phyloP scores from a whole-genome alignment of 2,329 filamentous ascomycete species.

The Zalaria sp. region DNA sequence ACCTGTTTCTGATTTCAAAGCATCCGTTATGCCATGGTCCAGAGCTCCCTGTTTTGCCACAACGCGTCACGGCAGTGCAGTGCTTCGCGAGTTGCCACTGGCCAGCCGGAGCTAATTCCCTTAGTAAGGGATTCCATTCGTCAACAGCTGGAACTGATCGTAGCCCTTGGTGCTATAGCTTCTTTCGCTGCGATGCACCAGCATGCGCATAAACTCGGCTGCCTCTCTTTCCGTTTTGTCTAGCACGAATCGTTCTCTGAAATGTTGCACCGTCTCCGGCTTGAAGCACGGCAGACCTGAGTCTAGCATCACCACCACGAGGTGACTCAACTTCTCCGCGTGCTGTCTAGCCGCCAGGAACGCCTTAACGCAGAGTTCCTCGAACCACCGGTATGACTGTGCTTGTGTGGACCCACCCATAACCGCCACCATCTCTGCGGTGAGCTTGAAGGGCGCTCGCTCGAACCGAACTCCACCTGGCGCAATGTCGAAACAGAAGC shows the following conservation, averaged over 20 bases:
- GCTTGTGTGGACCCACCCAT: slow-evolving; percentile 77
- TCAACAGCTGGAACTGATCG: slow-evolving; percentile 94
- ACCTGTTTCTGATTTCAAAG: too few species aligned
- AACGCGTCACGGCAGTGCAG: too few species aligned
- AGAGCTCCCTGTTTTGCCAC: too few species aligned
- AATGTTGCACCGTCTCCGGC: slow-evolving; percentile 84
- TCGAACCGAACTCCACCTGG: slow-evolving; percentile 96
- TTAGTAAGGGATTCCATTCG: slow-evolving; percentile 92
- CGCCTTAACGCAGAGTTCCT: slow-evolving; percentile 89
- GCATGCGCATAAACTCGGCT: slow-evolving; percentile 79
- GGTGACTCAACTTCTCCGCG: slow-evolving; percentile 74
- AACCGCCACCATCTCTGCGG: slow-evolving; percentile 94
- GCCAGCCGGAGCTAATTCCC: not conserved
- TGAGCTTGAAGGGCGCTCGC: slow-evolving; percentile 95
- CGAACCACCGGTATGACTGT: slow-evolving; percentile 88
- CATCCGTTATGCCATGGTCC: too few species aligned
- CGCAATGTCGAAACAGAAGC: slow-evolving; percentile 98
- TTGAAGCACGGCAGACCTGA: slow-evolving; percentile 96
- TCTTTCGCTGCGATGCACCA: slow-evolving; percentile 79
- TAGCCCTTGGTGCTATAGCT: slow-evolving; percentile 91
- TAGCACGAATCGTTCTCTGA: slow-evolving; percentile 81
- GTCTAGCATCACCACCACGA: slow-evolving; percentile 91
- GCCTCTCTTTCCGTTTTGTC: slow-evolving; percentile 88
- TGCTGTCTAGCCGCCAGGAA: slow-evolving; percentile 82
- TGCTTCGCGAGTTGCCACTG: too few species aligned